Percentiles rank a stretch among this genome's conserved stretches.
Conservation (phyloP, 2,329 filamentous ascomycete species). For the Talaromyces sp. region DNA sequence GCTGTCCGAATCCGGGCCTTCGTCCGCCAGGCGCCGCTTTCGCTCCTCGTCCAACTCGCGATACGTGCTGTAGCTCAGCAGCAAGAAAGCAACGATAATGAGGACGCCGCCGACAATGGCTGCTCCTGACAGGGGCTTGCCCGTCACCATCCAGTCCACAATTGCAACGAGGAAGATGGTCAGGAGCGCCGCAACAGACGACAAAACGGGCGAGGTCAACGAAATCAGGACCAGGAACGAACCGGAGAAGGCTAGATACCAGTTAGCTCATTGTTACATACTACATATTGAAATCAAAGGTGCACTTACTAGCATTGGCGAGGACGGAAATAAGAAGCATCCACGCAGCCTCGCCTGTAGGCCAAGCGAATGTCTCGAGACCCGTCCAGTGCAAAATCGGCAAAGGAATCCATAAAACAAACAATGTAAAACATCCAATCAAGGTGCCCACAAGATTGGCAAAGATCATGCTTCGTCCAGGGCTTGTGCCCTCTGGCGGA, state of each 20-base stretch:
- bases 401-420: slow-evolving; percentile 86
- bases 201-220: slow-evolving; percentile 86
- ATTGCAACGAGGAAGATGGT: slow-evolving; percentile 97
- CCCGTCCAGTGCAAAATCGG: slow-evolving; percentile 76
- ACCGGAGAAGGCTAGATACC: slow-evolving; percentile 66
- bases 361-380: slow-evolving; percentile 77
- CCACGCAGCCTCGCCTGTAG: slow-evolving; percentile 70
- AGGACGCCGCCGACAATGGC: slow-evolving; percentile 77
- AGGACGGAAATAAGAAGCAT: slow-evolving; percentile 76
- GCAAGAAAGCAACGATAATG: slow-evolving; percentile 82
- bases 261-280: not conserved
- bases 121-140: slow-evolving; percentile 67
- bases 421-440: slow-evolving; percentile 80
- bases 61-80: slow-evolving; percentile 88
- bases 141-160: slow-evolving; percentile 82
- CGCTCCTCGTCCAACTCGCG: slow-evolving; percentile 86
- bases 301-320: slow-evolving; percentile 69
- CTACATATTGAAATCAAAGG: not conserved
- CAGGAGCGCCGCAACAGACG: slow-evolving; percentile 83
- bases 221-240: slow-evolving; percentile 90
- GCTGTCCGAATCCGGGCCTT: slow-evolving; percentile 39
- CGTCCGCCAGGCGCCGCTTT: slow-evolving; percentile 49
- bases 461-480: slow-evolving; percentile 90
- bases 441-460: slow-evolving; percentile 86
- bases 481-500: slow-evolving; percentile 79